A percentile compares a stretch with the other conserved stretches of the same genome.
Evolutionary conservation across 2,329 filamentous ascomycete species (phyloP).

Genomic region (Phialophora expanda): DNA sequence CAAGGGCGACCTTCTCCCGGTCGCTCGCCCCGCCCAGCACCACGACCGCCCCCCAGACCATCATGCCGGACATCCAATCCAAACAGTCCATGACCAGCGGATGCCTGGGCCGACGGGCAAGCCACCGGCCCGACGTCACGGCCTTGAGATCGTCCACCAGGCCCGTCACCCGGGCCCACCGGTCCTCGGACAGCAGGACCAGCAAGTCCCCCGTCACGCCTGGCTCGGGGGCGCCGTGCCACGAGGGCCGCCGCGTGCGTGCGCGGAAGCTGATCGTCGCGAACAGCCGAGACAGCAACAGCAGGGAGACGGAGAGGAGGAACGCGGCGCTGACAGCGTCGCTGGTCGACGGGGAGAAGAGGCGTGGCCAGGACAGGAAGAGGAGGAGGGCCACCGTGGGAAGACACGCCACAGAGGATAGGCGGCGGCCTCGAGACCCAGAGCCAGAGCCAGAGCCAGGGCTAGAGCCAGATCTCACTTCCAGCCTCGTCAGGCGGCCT

Average conservation of each 20-base stretch:
- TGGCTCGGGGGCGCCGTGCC: conserved; percentile 48
- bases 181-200: conserved; percentile 59
- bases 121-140: conserved; percentile 63
- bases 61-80: conserved; percentile 54
- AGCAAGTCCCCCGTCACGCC: conserved; percentile 55
- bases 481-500: conserved; percentile 54
- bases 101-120: conserved; percentile 57
- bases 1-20: conserved; percentile 58
- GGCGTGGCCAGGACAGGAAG: background rate
- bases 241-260: conserved; percentile 47
- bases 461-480: background rate
- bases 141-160: conserved; percentile 63
- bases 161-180: conserved; percentile 61
- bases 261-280: conserved; percentile 64
- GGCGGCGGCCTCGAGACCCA: no score
- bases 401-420: background rate
- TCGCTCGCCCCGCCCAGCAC: conserved; percentile 62
- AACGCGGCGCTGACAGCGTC: conserved; percentile 33
- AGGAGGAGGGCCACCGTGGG: conserved; percentile 1
- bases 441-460: background rate
- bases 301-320: conserved; percentile 57
- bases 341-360: no score
- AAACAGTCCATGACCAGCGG: conserved; percentile 51
- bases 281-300: conserved; percentile 61
- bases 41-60: conserved; percentile 64